These are phyloP conservation scores for Cercospora zeae-maydis DNA, from an alignment of 2,329 filamentous ascomycete species.

Conservation along the genomic window DNA sequence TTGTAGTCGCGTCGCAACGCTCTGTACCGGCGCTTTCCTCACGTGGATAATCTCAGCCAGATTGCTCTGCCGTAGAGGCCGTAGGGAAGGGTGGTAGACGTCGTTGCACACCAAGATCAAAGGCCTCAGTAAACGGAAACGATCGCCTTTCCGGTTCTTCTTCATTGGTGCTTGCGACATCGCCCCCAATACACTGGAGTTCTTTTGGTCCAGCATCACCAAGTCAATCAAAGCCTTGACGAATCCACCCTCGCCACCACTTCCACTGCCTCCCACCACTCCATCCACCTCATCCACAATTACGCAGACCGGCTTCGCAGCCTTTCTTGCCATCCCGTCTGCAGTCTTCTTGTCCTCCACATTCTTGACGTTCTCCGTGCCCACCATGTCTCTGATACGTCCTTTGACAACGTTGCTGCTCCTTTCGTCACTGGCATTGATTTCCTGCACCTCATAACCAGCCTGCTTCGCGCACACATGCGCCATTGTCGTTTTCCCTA, in stretches of 20 bases:
- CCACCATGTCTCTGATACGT: slow-evolving; percentile 83
- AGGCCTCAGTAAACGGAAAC: slow-evolving; percentile 81
- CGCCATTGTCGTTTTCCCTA: slow-evolving; percentile 93
- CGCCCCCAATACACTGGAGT: slow-evolving; percentile 48
- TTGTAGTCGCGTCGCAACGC: slow-evolving; percentile 77
- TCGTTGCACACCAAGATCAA: slow-evolving; percentile 96
- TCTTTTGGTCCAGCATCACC: slow-evolving; percentile 80
- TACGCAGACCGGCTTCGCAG: slow-evolving; percentile 84
- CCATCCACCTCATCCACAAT: slow-evolving; percentile 97
- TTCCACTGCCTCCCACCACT: slow-evolving; percentile 74
- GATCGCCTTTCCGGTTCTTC: slow-evolving; percentile 71
- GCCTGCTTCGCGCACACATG: slow-evolving; percentile 95
- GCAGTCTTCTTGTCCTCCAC: slow-evolving; percentile 52
- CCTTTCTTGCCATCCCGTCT: slow-evolving; percentile 60
- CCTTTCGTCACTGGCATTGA: slow-evolving; percentile 95
- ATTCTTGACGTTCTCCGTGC: slow-evolving; percentile 86
- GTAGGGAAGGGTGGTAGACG: slow-evolving; percentile 84
- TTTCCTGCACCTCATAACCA: slow-evolving; percentile 93
- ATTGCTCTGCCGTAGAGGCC: slow-evolving; percentile 76
- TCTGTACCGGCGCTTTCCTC: slow-evolving; percentile 80
- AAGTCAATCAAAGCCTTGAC: slow-evolving; percentile 92
- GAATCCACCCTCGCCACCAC: slow-evolving; percentile 81
- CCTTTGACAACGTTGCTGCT: slow-evolving; percentile 86
- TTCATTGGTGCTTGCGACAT: slow-evolving; percentile 34
- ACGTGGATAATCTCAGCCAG: slow-evolving; percentile 90